Evolutionary conservation across 2,329 filamentous ascomycete genomes (phyloP).

Genomic region (Aureobasidium zeae): DNA sequence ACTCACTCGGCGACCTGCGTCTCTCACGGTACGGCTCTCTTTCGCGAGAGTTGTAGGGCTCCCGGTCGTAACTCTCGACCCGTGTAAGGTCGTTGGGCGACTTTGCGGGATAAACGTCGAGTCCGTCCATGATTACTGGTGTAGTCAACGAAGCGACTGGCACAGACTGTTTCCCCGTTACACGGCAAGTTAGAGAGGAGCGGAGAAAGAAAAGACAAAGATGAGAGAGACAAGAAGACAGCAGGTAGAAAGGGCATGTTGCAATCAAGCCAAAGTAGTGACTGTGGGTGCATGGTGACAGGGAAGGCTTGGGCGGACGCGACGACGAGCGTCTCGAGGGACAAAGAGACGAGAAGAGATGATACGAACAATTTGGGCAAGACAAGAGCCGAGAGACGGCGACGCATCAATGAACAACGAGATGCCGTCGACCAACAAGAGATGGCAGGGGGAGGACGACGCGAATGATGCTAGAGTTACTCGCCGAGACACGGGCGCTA

Average conservation of each 20-base stretch:
- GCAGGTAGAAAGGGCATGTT: constrained; percentile 6
- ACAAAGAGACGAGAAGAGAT: constrained; percentile 15
- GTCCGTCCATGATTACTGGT: constrained; percentile 6
- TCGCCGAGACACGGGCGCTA: too few relatives aligned
- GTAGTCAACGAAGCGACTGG: background rate
- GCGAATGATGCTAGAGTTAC: too few relatives aligned
- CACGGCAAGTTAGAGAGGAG: constrained; percentile 15
- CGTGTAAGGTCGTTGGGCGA: constrained; percentile 13
- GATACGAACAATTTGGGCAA: constrained; percentile 18
- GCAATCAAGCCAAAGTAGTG: constrained; percentile 17
- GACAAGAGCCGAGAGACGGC: constrained; percentile 5
- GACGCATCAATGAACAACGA: constrained; percentile 10
- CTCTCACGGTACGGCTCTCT: constrained; percentile 23
- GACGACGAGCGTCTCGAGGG: constrained; percentile 17
- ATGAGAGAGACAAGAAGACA: constrained; percentile 21
- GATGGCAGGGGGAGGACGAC: background rate
- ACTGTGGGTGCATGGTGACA: constrained; percentile 21
- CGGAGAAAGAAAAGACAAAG: constrained; percentile 5
- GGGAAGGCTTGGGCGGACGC: constrained; percentile 20
- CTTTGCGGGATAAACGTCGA: constrained; percentile 4
- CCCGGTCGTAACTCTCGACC: constrained; percentile 15
- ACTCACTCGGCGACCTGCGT: constrained; percentile 16
- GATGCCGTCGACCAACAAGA: constrained; percentile 9
- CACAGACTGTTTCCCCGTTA: constrained; percentile 6
- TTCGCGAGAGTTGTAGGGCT: constrained; percentile 12